phyloP scores from a whole-genome alignment of 2,329 filamentous ascomycete species.

The Pestalotiopsis sp. region DNA sequence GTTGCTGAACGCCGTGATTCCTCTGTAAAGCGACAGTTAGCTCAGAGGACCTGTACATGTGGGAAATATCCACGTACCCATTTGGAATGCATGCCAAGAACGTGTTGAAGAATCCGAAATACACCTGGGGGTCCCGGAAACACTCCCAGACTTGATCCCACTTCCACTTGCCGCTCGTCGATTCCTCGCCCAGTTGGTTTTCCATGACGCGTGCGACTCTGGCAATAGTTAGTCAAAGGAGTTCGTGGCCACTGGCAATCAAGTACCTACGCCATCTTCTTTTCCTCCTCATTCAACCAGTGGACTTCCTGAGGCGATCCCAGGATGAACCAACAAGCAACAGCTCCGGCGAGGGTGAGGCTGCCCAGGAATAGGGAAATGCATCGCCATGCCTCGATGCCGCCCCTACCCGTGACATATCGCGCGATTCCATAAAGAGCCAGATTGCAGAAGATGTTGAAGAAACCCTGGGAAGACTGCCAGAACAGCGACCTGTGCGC shows the following conservation, averaged over 20 bases:
- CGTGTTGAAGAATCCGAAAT: constrained; percentile 38
- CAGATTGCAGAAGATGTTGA: constrained; percentile 33
- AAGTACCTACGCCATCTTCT: constrained; percentile 24
- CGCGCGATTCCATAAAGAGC: constrained; percentile 29
- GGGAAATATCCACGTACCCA: constrained; percentile 26
- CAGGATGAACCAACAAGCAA: constrained; percentile 30
- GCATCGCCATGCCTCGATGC: constrained; percentile 28
- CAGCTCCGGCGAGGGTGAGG: constrained; percentile 27
- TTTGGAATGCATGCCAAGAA: constrained; percentile 36
- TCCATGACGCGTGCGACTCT: constrained; percentile 27
- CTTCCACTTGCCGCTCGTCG: constrained; percentile 28
- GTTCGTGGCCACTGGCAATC: not conserved
- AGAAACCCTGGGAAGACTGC: constrained; percentile 34
- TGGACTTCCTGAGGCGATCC: constrained; percentile 33
- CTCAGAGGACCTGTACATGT: not conserved
- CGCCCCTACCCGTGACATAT: constrained; percentile 24
- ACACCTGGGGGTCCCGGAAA: constrained; percentile 34
- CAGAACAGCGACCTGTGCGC: constrained; percentile 32
- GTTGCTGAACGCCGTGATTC: constrained; percentile 18
- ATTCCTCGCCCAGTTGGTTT: constrained; percentile 31
- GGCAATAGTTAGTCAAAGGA: not conserved
- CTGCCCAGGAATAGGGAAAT: constrained; percentile 32
- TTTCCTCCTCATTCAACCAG: constrained; percentile 33
- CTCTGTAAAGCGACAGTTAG: not conserved
- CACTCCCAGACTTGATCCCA: constrained; percentile 30